Conservation (phyloP, 2,329 filamentous ascomycete species). For the Hypoxylon sp. region DNA sequence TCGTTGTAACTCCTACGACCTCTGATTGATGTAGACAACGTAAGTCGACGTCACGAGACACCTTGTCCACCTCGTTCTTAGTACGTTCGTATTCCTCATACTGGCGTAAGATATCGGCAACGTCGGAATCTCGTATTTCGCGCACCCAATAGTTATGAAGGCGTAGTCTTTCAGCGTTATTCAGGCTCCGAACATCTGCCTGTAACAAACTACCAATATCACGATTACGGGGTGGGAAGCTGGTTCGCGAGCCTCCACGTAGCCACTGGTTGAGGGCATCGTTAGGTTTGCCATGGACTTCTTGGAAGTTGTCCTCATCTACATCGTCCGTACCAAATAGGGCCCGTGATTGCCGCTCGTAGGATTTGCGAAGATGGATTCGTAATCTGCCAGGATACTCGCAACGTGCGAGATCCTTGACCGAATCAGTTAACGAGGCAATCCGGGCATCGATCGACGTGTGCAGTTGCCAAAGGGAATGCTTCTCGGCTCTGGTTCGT, state of each 20-base stretch:
- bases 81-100: conserved; percentile 25
- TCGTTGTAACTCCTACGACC: conserved; percentile 68
- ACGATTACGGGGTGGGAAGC: conserved; percentile 37
- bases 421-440: conserved; percentile 4
- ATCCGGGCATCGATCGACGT: conserved; percentile 18
- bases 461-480: conserved; percentile 41
- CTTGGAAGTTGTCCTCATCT: conserved; percentile 42
- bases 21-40: conserved; percentile 51
- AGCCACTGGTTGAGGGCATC: conserved; percentile 28
- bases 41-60: conserved; percentile 43
- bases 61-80: conserved; percentile 42
- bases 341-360: conserved; percentile 37
- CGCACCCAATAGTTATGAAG: conserved; percentile 46
- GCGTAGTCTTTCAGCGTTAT: conserved; percentile 33
- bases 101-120: conserved; percentile 21
- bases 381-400: conserved; percentile 29
- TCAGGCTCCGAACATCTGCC: conserved; percentile 36
- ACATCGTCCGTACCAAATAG: conserved; percentile 43
- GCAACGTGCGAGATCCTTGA: conserved; percentile 29
- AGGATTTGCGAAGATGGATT: conserved; percentile 31
- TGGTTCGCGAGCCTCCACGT: not conserved
- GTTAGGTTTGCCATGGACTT: conserved; percentile 24
- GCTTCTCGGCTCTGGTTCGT: conserved; percentile 53
- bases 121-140: conserved; percentile 35
- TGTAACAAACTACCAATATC: conserved; percentile 22